Base-by-base conservation (phyloP, 148 eudicot genomes). In the Cornus kousa region DNA sequence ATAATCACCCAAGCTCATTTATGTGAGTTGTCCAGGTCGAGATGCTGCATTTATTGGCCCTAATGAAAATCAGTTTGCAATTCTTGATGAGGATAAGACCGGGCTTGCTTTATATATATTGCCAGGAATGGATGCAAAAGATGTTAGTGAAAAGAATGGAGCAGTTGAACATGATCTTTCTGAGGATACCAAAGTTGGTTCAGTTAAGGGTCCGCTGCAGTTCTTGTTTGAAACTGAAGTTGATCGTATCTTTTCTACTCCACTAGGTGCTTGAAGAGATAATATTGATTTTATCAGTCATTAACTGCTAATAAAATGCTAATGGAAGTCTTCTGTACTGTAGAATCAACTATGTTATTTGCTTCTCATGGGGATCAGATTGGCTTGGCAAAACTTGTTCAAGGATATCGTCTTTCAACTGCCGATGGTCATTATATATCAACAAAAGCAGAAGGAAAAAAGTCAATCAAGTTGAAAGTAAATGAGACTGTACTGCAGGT, bases 401-500 rank as follows among this genome's bases (percentile, higher is more conserved):
- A 92, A 72, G 92, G 94, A 76, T 96, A 93, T 81, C 94, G 95
- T 75, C 87, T 89, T 79, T 89, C 97, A 62, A 85, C 79, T 55
- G 70, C 92, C 80, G 92, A 93, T 87, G 93, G 98, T 55, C 95
- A 92, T 84, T 90, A 87, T 74, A 88, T 94, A 87, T 82, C 90
- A 69, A 93, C 98, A 70, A 92, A 90, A 78, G 89, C 88, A 22
- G 99, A 96, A 87, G 99, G 97, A 74, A 87, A 85, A 81, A 92
- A 96, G 83, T 84, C 88, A 48, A 89, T 96, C 75, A 96, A 89
- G 80, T 86, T 96, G 89, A 96, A 90, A 88, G 79, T 73, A 74
- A 92, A 92, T 84, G 99, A 96, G 87, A 92, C 83, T 78, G 98
- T 92, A 64, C 91, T 96, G 75, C 99, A 93, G 98, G 99, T 96